Conservation (phyloP, 805 yeast species). For the Saturnispora mendoncae region DNA sequence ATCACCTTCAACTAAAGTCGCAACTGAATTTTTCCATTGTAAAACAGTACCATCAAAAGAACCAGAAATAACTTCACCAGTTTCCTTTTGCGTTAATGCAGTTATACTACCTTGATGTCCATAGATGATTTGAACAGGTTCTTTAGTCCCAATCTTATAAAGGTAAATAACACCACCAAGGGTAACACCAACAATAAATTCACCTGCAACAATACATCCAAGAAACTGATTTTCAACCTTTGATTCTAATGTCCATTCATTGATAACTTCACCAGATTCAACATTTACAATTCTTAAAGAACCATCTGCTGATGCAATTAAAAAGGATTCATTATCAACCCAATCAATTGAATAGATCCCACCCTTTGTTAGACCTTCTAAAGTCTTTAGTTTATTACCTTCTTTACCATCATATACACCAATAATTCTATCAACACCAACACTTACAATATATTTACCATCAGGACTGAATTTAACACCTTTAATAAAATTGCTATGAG, state of each 20-base stretch:
- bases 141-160: constrained; percentile 35
- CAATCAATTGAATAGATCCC: constrained; percentile 77
- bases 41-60: constrained; percentile 73
- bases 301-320: constrained; percentile 79
- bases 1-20: constrained; percentile 30
- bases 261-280: constrained; percentile 32
- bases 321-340: constrained; percentile 53
- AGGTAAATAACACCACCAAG: constrained; percentile 63
- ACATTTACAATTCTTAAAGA: constrained; percentile 59
- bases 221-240: constrained; percentile 61
- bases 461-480: constrained; percentile 78
- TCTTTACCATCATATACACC: constrained; percentile 79
- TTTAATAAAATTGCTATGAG: constrained; percentile 70
- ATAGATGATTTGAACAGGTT: constrained; percentile 35
- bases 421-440: constrained; percentile 75
- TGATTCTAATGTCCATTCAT: constrained; percentile 43
- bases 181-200: constrained; percentile 61
- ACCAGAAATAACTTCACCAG: constrained; percentile 41
- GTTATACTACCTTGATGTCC: constrained; percentile 87
- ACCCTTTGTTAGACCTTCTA: constrained; percentile 53
- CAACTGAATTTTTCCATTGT: constrained; percentile 44
- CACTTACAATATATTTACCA: constrained; percentile 67
- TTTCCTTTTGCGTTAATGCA: constrained; percentile 32
- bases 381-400: constrained; percentile 58
- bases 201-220: constrained; percentile 52